Percentiles rank a stretch among this genome's conserved stretches.
These are phyloP conservation scores for Firmiana major DNA, from an alignment of 345 rosid species.

Conservation along the genomic window DNA sequence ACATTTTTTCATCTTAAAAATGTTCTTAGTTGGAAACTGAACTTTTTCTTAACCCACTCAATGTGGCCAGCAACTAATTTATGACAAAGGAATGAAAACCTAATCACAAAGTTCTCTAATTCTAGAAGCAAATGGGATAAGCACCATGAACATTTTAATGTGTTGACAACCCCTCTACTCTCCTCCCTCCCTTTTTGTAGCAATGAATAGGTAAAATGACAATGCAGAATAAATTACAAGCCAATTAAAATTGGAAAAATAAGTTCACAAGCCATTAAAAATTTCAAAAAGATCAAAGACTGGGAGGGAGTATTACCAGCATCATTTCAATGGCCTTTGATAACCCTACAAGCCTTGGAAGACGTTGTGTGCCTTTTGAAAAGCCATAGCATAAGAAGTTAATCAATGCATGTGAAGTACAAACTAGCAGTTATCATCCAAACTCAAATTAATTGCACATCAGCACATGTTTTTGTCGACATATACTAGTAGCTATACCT, in stretches of 20 bases:
- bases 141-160: not conserved
- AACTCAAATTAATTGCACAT: constrained; percentile 1
- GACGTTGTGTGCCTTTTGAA: constrained; percentile 85
- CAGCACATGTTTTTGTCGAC: not conserved
- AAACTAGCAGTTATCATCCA: constrained; percentile 5
- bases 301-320: constrained; percentile 44
- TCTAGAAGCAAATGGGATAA: not conserved
- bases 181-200: not conserved
- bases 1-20: not conserved
- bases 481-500: constrained; percentile 41
- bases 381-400: constrained; percentile 2
- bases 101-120: not conserved
- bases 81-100: not conserved
- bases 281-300: not conserved
- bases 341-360: constrained; percentile 89
- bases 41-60: not conserved
- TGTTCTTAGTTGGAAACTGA: not conserved
- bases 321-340: constrained; percentile 82
- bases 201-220: not conserved
- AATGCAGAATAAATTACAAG: not conserved
- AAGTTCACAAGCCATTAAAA: not conserved
- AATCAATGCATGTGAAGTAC: constrained; percentile 7
- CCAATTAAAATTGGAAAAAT: not conserved
- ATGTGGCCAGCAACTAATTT: not conserved
- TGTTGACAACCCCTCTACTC: not conserved